These are phyloP conservation scores for Colletotrichum gigasporum DNA, from an alignment of 2,329 filamentous ascomycete species.

Conservation along the genomic window DNA sequence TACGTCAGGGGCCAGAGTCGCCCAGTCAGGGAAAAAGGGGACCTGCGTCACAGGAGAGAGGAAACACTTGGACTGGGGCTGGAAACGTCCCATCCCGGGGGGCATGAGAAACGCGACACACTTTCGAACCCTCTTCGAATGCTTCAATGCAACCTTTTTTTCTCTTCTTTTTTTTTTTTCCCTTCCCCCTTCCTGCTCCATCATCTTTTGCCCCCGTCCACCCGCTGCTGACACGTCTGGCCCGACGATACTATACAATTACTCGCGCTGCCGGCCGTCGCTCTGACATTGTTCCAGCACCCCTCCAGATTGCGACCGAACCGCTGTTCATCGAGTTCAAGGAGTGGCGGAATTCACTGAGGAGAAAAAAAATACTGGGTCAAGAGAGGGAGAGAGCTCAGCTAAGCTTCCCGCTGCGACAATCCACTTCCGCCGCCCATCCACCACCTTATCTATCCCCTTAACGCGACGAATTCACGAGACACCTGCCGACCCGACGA, in stretches of 20 bases:
- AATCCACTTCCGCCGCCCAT: not conserved
- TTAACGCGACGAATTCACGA: slow-evolving; percentile 17
- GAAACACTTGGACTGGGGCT: slow-evolving; percentile 22
- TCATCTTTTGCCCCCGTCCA: not conserved
- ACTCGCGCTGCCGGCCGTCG: not conserved
- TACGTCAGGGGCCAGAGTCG: slow-evolving; percentile 24
- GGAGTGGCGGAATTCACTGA: not conserved
- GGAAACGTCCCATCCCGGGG: slow-evolving; percentile 25
- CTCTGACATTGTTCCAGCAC: slow-evolving; percentile 12
- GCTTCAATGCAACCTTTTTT: slow-evolving; percentile 25
- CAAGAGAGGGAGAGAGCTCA: slow-evolving; percentile 1
- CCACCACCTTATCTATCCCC: not conserved
- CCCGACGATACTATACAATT: too few relatives aligned
- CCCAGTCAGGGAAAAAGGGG: slow-evolving; percentile 26
- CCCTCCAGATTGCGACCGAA: slow-evolving; percentile 1
- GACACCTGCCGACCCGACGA: slow-evolving; percentile 8
- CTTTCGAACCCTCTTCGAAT: slow-evolving; percentile 27
- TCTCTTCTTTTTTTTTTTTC: not conserved
- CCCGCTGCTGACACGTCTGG: too few relatives aligned
- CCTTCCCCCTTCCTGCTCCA: not conserved
- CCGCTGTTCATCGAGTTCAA: too few relatives aligned
- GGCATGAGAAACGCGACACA: slow-evolving; percentile 32
- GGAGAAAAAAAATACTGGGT: not conserved
- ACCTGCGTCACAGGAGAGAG: slow-evolving; percentile 26
- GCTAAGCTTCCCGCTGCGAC: not conserved